These are phyloP conservation scores for Penicillium italicum DNA, from an alignment of 2,329 filamentous ascomycete genomes.

Conservation along the genomic window DNA sequence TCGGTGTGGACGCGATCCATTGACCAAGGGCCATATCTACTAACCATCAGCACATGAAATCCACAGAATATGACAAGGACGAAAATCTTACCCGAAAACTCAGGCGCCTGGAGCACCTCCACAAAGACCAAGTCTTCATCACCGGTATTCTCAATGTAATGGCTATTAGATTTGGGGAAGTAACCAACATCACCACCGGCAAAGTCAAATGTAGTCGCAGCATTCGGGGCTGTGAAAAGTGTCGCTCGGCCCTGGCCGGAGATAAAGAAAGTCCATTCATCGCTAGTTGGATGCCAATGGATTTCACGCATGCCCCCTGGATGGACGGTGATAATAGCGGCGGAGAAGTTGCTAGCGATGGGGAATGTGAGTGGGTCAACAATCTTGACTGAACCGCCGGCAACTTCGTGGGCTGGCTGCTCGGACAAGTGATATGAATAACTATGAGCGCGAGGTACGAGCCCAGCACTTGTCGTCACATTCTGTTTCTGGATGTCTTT, in stretches of 20 bases:
- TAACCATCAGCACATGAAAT: constrained; percentile 21
- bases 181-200: constrained; percentile 71
- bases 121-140: constrained; percentile 72
- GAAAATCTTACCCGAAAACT: constrained; percentile 49
- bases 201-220: constrained; percentile 73
- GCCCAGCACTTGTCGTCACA: constrained; percentile 57
- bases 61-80: neutral
- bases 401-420: constrained; percentile 62
- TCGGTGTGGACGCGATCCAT: constrained; percentile 52
- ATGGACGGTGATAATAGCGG: constrained; percentile 67
- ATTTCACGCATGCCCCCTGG: constrained; percentile 73
- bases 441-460: constrained; percentile 60
- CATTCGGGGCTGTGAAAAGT: constrained; percentile 67
- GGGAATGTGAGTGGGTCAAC: constrained; percentile 73
- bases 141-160: constrained; percentile 75
- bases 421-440: constrained; percentile 71
- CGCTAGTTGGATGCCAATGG: constrained; percentile 77
- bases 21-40: constrained; percentile 48
- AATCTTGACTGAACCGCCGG: constrained; percentile 69
- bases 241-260: constrained; percentile 68
- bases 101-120: constrained; percentile 68
- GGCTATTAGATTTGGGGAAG: constrained; percentile 71
- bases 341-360: constrained; percentile 68
- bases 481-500: constrained; percentile 63
- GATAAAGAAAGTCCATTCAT: constrained; percentile 80